These are phyloP conservation scores for Cyclospora cayetanensis DNA, from an alignment of 169 alveolate species.

Conservation along the genomic window DNA sequence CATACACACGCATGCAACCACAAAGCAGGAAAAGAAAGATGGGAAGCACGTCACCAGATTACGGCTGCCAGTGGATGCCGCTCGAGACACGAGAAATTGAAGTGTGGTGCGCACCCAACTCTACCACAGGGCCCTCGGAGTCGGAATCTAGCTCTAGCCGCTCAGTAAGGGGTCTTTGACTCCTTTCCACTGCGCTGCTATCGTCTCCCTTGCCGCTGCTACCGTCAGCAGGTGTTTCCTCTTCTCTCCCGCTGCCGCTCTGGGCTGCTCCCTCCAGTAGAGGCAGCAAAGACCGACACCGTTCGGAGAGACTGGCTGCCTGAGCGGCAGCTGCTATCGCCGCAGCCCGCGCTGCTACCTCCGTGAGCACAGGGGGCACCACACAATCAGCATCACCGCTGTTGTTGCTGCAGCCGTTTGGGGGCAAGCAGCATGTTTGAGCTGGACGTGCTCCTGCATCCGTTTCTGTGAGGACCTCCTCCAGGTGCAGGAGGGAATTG, in stretches of 20 bases:
- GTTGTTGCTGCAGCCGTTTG: slow-evolving; percentile 30
- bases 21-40: not conserved
- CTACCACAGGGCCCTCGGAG: slow-evolving; percentile 18
- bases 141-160: slow-evolving; percentile 1
- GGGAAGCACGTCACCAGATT: not conserved
- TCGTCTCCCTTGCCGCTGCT: slow-evolving; percentile 7
- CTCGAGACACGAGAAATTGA: no score
- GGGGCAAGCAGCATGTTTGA: not conserved
- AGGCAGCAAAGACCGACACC: slow-evolving; percentile 22
- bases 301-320: slow-evolving; percentile 6
- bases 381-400: not conserved
- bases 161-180: not conserved
- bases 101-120: slow-evolving; percentile 1
- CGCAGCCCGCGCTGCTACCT: slow-evolving; percentile 3
- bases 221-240: not conserved
- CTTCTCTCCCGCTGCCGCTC: not conserved
- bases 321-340: slow-evolving; percentile 18
- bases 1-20: not conserved
- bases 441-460: not conserved
- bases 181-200: not conserved
- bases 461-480: not conserved
- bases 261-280: not conserved
- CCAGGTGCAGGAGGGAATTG: slow-evolving; percentile 28
- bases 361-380: not conserved
- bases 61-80: no score